Evolutionary conservation across 176 grass and related monocot species (phyloP).

Genomic region (Eleusine coracana): DNA sequence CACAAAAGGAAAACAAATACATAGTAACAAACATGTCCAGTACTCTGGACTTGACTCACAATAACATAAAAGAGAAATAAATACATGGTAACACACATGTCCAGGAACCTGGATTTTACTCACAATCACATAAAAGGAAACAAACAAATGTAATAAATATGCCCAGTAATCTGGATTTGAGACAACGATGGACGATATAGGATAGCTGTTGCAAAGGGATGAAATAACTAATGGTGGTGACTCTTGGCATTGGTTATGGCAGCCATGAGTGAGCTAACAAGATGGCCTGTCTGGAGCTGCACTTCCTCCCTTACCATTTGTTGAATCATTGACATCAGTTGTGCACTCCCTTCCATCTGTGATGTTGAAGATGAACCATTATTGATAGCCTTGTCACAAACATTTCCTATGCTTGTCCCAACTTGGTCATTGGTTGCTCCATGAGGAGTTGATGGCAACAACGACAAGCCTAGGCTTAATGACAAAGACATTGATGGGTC

Average conservation of each 20-base stretch:
- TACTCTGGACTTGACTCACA: no score
- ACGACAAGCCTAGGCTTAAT: neutral
- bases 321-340: neutral
- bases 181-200: neutral
- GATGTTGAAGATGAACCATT: neutral
- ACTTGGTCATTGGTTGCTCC: neutral
- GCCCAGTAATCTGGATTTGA: neutral
- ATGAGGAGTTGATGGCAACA: neutral
- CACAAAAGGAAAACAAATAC: no score
- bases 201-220: neutral
- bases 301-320: slow-evolving; percentile 36
- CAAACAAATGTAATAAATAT: neutral
- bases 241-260: neutral
- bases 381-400: neutral
- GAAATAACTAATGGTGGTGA: neutral
- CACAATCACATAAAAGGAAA: neutral
- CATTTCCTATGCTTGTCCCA: neutral
- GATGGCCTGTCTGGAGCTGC: neutral
- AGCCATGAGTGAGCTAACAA: slow-evolving; percentile 3
- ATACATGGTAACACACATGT: no score
- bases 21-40: no score
- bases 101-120: no score
- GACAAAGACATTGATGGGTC: neutral
- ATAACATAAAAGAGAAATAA: no score
- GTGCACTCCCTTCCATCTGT: neutral